phyloP scores from a whole-genome alignment of 345 rosid species.

The Adansonia digitata region DNA sequence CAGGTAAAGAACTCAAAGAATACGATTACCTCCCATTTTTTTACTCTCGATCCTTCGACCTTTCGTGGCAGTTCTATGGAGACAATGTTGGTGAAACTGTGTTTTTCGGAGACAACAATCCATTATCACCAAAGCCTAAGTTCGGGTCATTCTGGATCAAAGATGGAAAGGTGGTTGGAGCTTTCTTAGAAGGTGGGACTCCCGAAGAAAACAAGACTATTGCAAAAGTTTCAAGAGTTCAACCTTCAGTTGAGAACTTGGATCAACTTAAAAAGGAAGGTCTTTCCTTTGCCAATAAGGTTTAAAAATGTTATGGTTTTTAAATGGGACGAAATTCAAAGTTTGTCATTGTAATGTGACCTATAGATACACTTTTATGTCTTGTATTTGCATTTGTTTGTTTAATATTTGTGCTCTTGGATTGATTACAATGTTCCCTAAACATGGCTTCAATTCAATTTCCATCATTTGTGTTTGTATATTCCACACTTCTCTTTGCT shows the following conservation, averaged over 20 bases:
- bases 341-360: not conserved
- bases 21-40: conserved; percentile 78
- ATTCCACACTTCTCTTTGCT: not conserved
- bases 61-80: conserved; percentile 82
- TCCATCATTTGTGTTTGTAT: not conserved
- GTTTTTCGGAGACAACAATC: conserved; percentile 62
- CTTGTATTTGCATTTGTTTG: not conserved
- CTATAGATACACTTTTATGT: not conserved
- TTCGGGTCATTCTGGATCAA: conserved; percentile 91
- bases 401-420: not conserved
- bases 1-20: conserved; percentile 51
- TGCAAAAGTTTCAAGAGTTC: conserved; percentile 68
- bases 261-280: conserved; percentile 60
- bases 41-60: conserved; percentile 67
- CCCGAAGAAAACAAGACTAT: conserved; percentile 85
- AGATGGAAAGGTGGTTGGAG: conserved; percentile 82
- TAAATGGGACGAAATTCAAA: not conserved
- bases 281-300: conserved; percentile 66
- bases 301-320: conserved; percentile 25
- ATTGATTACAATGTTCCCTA: not conserved
- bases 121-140: conserved; percentile 53
- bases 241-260: conserved; percentile 53
- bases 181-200: conserved; percentile 79
- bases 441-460: not conserved
- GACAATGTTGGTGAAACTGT: conserved; percentile 67